Base-by-base conservation (phyloP, 768 basidiomycete genomes). In the Amanita inopinata region DNA sequence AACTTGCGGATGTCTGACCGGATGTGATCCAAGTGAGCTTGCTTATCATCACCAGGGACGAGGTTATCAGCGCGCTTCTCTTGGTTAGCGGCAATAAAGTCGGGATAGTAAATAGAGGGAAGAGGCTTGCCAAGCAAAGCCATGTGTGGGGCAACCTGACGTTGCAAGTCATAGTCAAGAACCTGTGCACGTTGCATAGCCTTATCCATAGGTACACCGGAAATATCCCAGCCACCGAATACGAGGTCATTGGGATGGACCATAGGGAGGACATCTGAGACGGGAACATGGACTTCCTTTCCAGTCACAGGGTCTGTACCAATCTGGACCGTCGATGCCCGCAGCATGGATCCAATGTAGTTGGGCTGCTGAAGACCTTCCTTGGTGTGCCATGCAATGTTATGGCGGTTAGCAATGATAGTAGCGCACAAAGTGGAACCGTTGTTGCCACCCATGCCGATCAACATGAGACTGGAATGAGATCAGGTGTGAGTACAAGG, bases 221-320 rank as follows among this genome's bases (percentile, higher is more conserved):
- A 96, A 56, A 99, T 98, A 56, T 99, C 96, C 96, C 94, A 99
- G 14, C 96, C 94, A 37, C 96, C 90, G 49, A 98, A 77, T 51
- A 96, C 88, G 56, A 97, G 82, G 64, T 97, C 96, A 57, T 96
- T 93, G 38, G 94, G 94, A 66, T 98, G 92, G 36, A 93, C 91
- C 89, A 94, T 96, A 36, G 93, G 93, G 32, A 96, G 74, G 48
- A 97, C 78, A 55, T 94, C 92, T 7, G 82, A 86, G 55, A 98
- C 67, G 12, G 96, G 96, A 48, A 94, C 81, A 55, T 92, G 74
- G 51, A 98, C 77, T 56, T 98, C 96, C 65, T 90, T 88, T 52
- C 84, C 85, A 2, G 80, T 80, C 22, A 61, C 56, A 28, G 78
- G 74, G 51, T 98, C 90, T 42, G 74, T 73, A 33, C 96, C 96